Conservation (phyloP, 495 filamentous ascomycete species). For the Pseudevernia furfuracea region DNA sequence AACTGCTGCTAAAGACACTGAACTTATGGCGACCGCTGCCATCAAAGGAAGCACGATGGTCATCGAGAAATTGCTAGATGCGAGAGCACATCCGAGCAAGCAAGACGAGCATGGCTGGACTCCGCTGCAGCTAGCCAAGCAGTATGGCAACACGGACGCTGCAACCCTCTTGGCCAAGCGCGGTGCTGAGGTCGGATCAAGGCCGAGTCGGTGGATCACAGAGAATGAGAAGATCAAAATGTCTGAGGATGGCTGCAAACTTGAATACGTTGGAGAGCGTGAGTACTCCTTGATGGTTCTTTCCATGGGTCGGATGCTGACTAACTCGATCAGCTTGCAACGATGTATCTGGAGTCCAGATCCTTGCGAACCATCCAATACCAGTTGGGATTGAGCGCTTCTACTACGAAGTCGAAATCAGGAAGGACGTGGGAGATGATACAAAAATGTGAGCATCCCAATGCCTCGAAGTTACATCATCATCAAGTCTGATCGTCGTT, state of each 20-base stretch:
- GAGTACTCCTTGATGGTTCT: neutral
- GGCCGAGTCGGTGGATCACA: conserved; percentile 1
- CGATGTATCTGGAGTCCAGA: neutral
- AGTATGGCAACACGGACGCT: conserved; percentile 11
- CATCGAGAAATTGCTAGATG: conserved; percentile 9
- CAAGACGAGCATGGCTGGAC: conserved; percentile 13
- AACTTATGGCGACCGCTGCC: conserved; percentile 9
- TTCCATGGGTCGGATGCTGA: neutral
- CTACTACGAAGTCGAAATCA: neutral
- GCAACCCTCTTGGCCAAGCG: conserved; percentile 1
- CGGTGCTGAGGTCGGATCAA: conserved; percentile 8
- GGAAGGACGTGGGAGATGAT: neutral
- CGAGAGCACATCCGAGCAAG: conserved; percentile 2
- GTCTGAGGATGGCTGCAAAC: conserved; percentile 1
- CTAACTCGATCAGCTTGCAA: neutral
- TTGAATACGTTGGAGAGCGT: conserved; percentile 10
- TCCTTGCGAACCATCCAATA: conserved; percentile 1
- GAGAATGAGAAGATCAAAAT: conserved; percentile 1
- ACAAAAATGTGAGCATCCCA: neutral
- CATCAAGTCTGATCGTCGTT: neutral
- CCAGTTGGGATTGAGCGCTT: conserved; percentile 1
- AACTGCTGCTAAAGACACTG: neutral
- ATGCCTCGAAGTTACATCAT: neutral
- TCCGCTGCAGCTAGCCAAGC: conserved; percentile 6
- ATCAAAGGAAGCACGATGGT: conserved; percentile 10